These are phyloP conservation scores for Clarireedia hainanense DNA, from an alignment of 2,329 filamentous ascomycete genomes.

Conservation along the genomic window DNA sequence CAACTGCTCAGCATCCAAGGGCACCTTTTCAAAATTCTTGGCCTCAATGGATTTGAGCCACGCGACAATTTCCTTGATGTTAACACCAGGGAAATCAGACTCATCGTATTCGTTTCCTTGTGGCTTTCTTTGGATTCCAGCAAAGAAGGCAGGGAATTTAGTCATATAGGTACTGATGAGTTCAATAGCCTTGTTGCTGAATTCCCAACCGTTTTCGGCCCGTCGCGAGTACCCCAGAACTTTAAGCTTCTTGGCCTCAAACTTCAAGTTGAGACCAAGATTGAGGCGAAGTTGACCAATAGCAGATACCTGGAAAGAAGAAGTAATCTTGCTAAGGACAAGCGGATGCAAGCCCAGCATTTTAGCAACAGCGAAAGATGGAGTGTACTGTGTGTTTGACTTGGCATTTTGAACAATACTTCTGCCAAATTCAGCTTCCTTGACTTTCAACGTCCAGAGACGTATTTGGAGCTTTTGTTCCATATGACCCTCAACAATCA, in stretches of 20 bases:
- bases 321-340: slow-evolving; percentile 90
- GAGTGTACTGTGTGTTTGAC: slow-evolving; percentile 65
- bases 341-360: slow-evolving; percentile 76
- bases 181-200: slow-evolving; percentile 74
- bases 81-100: slow-evolving; percentile 72
- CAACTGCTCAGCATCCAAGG: slow-evolving; percentile 90
- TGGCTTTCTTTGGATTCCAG: slow-evolving; percentile 75
- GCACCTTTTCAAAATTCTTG: slow-evolving; percentile 90
- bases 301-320: slow-evolving; percentile 79
- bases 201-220: slow-evolving; percentile 85
- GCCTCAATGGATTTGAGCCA: slow-evolving; percentile 92
- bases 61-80: slow-evolving; percentile 86
- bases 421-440: slow-evolving; percentile 75
- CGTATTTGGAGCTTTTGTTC: slow-evolving; percentile 70
- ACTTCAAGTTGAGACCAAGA: slow-evolving; percentile 90
- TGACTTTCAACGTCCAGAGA: slow-evolving; percentile 63
- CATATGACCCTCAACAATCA: slow-evolving; percentile 71
- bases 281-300: slow-evolving; percentile 74
- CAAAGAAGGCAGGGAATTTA: slow-evolving; percentile 91
- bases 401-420: slow-evolving; percentile 66
- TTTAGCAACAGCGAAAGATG: slow-evolving; percentile 82
- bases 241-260: slow-evolving; percentile 91
- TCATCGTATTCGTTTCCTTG: slow-evolving; percentile 78
- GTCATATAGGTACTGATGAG: slow-evolving; percentile 86
- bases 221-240: slow-evolving; percentile 93